These are phyloP conservation scores for Madurella mycetomatis DNA, from an alignment of 2,329 filamentous ascomycete species.

Conservation along the genomic window DNA sequence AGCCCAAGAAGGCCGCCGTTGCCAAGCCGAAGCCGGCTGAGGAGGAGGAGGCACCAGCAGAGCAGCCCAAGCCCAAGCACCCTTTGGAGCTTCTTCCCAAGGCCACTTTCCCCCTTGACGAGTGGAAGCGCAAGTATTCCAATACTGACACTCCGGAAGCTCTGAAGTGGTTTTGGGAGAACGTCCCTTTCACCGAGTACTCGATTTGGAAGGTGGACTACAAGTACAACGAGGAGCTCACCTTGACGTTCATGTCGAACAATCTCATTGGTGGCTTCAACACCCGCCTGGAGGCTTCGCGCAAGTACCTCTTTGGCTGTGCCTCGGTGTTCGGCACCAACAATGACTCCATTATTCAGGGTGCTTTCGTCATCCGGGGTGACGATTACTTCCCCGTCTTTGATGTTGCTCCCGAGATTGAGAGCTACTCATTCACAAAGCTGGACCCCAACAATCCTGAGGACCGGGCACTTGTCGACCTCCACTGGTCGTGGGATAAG, in stretches of 20 bases:
- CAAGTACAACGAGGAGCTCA: slow-evolving; percentile 99
- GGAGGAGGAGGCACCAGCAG: slow-evolving; percentile 42
- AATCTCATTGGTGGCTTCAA: slow-evolving; percentile 99
- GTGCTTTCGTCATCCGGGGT: slow-evolving; percentile 92
- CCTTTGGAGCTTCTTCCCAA: slow-evolving; percentile 80
- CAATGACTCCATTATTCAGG: slow-evolving; percentile 87
- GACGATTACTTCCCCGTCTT: slow-evolving; percentile 83
- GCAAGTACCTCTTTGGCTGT: slow-evolving; percentile 95
- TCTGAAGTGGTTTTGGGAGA: slow-evolving; percentile 98
- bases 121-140: slow-evolving; percentile 99
- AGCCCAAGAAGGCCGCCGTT: slow-evolving; percentile 56
- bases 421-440: slow-evolving; percentile 96
- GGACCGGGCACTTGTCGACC: slow-evolving; percentile 80
- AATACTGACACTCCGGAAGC: slow-evolving; percentile 85
- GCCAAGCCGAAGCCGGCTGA: slow-evolving; percentile 41
- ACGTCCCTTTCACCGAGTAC: slow-evolving; percentile 90
- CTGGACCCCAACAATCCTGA: slow-evolving; percentile 83
- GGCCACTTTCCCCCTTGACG: slow-evolving; percentile 79
- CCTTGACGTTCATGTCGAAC: slow-evolving; percentile 96
- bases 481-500: slow-evolving; percentile 91
- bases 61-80: slow-evolving; percentile 91
- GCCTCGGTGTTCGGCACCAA: slow-evolving; percentile 82
- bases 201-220: slow-evolving; percentile 92
- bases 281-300: slow-evolving; percentile 90
- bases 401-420: slow-evolving; percentile 93